A percentile compares a stretch with the other conserved stretches of the same genome.
Evolutionary conservation across 106 monocot genomes (phyloP).

Genomic region (Allium fistulosum): DNA sequence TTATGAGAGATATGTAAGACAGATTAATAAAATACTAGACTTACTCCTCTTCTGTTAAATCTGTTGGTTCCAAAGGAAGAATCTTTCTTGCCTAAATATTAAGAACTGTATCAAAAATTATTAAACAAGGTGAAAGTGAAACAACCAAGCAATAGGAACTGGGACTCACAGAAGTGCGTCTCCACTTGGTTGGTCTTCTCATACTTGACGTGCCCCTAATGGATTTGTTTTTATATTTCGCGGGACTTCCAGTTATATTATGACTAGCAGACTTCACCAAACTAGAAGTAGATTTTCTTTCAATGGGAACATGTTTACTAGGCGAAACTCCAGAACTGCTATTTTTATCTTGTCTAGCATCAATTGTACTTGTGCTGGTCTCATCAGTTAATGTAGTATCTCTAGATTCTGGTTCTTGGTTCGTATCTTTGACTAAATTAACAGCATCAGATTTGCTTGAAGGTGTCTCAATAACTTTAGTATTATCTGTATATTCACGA

Average conservation of each 20-base stretch:
- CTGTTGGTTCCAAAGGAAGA: conserved; percentile 63
- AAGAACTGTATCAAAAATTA: not conserved
- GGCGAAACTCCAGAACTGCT: not conserved
- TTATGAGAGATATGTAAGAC: too few species aligned
- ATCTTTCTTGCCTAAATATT: conserved; percentile 62
- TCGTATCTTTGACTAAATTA: conserved; percentile 3
- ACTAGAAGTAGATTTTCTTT: conserved; percentile 6
- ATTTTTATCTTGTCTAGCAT: conserved; percentile 8
- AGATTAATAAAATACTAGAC: conserved; percentile 4
- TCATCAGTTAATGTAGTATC: conserved; percentile 2
- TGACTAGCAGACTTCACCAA: conserved; percentile 15
- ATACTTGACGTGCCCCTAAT: conserved; percentile 8
- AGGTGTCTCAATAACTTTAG: conserved; percentile 5
- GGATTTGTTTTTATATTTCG: conserved; percentile 16
- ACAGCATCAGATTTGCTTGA: conserved; percentile 7
- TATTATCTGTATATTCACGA: not conserved
- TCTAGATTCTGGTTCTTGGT: conserved; percentile 1
- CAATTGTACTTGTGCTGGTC: conserved; percentile 3
- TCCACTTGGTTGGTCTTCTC: conserved; percentile 36
- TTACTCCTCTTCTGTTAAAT: conserved; percentile 69
- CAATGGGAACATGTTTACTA: conserved; percentile 1
- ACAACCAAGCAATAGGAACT: not conserved
- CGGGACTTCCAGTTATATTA: conserved; percentile 8
- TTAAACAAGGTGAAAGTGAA: conserved; percentile 1
- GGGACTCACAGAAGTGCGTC: conserved; percentile 48